phyloP scores from a whole-genome alignment of 2,329 filamentous ascomycete species.

The Colletotrichum higginsianum region DNA sequence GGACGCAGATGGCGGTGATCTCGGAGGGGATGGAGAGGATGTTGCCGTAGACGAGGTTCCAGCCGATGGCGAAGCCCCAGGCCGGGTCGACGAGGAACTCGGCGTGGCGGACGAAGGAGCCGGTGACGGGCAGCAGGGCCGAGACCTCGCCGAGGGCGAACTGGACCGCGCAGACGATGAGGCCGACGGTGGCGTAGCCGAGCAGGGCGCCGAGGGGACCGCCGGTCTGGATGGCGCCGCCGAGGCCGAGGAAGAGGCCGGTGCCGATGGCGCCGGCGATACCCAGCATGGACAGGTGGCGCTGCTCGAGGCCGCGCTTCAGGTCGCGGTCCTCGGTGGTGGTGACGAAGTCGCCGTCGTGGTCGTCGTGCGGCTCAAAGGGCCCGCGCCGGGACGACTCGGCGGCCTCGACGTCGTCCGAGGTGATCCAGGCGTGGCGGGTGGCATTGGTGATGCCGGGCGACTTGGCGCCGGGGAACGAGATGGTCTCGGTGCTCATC shows the following conservation, averaged over 20 bases:
- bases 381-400: conserved; percentile 20
- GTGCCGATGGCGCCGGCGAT: conserved; percentile 75
- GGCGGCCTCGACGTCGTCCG: conserved; percentile 37
- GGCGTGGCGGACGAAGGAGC: conserved; percentile 73
- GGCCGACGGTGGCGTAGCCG: conserved; percentile 69
- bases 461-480: conserved; percentile 40
- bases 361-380: conserved; percentile 40
- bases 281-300: conserved; percentile 74
- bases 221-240: conserved; percentile 66
- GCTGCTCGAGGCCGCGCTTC: conserved; percentile 64
- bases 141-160: conserved; percentile 73
- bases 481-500: conserved; percentile 38
- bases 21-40: conserved; percentile 57
- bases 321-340: conserved; percentile 65
- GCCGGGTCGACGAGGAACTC: conserved; percentile 74
- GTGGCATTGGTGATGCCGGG: conserved; percentile 39
- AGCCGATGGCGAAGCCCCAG: conserved; percentile 68
- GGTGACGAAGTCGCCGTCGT: conserved; percentile 62
- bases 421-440: conserved; percentile 38
- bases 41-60: conserved; percentile 71
- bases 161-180: conserved; percentile 71
- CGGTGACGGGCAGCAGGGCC: conserved; percentile 73
- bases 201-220: conserved; percentile 64
- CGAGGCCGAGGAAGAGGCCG: conserved; percentile 72
- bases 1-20: conserved; percentile 45